These are phyloP conservation scores for Colletotrichum costaricense DNA, from an alignment of 2,329 filamentous ascomycete species.

Conservation along the genomic window DNA sequence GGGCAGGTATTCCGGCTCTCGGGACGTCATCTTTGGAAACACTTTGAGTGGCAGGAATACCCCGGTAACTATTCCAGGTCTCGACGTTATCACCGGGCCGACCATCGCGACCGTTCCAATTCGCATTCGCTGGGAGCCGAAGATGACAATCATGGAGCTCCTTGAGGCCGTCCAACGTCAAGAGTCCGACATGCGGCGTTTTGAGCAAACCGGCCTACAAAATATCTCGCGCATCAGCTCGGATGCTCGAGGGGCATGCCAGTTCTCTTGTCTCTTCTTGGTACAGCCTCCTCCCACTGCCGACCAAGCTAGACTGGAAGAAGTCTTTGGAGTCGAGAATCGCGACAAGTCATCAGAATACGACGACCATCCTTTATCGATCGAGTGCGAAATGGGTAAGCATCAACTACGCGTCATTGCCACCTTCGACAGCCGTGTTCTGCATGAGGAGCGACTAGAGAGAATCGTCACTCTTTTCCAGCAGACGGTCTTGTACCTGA, in stretches of 20 bases:
- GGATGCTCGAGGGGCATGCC: neutral
- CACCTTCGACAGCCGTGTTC: neutral
- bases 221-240: conserved; percentile 27
- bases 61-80: neutral
- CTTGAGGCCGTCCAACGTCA: conserved; percentile 4
- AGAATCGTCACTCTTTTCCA: neutral
- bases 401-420: neutral
- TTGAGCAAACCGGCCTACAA: conserved; percentile 44
- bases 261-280: neutral
- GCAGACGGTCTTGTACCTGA: neutral
- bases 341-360: neutral
- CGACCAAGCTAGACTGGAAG: neutral
- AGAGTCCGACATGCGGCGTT: conserved; percentile 39
- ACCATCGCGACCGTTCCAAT: neutral
- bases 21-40: conserved; percentile 52
- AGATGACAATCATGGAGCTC: neutral
- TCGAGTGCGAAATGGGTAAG: neutral
- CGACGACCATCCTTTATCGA: neutral
- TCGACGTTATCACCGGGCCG: neutral
- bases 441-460: neutral
- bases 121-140: neutral
- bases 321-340: neutral
- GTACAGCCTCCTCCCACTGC: neutral
- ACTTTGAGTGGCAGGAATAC: conserved; percentile 44
- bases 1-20: conserved; percentile 47